Conservation (phyloP, 2,329 filamentous ascomycete genomes). For the Diaporthe velutina region DNA sequence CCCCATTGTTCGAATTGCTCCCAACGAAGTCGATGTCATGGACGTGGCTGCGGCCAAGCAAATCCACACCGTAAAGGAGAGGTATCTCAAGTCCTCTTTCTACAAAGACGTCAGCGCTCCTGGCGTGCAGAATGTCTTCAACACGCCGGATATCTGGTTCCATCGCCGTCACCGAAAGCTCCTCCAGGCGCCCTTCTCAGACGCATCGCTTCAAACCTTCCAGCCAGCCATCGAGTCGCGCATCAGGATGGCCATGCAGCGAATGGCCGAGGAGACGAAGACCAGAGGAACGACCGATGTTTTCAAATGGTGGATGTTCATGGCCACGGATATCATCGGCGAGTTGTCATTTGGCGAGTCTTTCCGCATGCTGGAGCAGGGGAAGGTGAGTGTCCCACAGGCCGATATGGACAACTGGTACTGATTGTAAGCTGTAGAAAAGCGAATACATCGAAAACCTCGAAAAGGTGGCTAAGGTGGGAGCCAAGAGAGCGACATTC, state of each 20-base stretch:
- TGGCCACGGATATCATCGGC: slow-evolving; percentile 66
- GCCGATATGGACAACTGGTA: background rate
- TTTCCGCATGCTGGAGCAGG: slow-evolving; percentile 64
- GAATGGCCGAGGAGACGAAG: slow-evolving; percentile 59
- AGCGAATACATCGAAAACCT: slow-evolving; percentile 57
- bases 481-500: slow-evolving; percentile 46
- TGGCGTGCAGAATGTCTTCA: slow-evolving; percentile 52
- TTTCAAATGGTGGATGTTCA: slow-evolving; percentile 66
- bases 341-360: slow-evolving; percentile 69
- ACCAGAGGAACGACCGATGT: slow-evolving; percentile 56
- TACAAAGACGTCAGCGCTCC: slow-evolving; percentile 21
- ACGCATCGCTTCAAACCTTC: slow-evolving; percentile 49
- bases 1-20: slow-evolving; percentile 46
- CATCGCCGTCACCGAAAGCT: slow-evolving; percentile 57
- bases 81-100: slow-evolving; percentile 47
- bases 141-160: slow-evolving; percentile 52
- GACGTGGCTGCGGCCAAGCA: slow-evolving; percentile 43
- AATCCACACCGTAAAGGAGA: slow-evolving; percentile 48
- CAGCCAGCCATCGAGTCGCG: slow-evolving; percentile 52
- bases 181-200: slow-evolving; percentile 55
- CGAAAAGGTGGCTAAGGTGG: slow-evolving; percentile 44
- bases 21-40: slow-evolving; percentile 45
- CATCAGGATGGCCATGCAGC: slow-evolving; percentile 54
- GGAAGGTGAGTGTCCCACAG: slow-evolving; percentile 53
- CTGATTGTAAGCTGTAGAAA: slow-evolving; percentile 46